phyloP scores from a whole-genome alignment of 805 yeast genomes.

The Cyberlindnera meyerae region DNA sequence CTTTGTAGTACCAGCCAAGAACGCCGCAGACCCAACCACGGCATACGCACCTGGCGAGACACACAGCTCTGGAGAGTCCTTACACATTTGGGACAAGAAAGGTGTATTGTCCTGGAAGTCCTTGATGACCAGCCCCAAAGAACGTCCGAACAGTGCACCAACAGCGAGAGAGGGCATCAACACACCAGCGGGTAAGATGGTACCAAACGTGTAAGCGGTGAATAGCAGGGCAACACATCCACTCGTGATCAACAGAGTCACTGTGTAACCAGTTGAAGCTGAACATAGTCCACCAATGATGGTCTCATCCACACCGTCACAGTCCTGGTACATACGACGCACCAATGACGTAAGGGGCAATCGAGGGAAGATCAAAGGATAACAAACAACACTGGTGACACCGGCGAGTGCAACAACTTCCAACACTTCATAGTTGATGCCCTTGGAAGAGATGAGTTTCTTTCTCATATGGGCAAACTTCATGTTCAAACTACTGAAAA shows the following conservation, averaged over 20 bases:
- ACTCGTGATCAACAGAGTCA: slow-evolving; percentile 14
- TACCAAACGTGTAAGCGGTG: slow-evolving; percentile 67
- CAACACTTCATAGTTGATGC: slow-evolving; percentile 31
- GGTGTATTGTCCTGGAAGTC: slow-evolving; percentile 37
- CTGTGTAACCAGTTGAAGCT: slow-evolving; percentile 4
- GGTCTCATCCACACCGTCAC: slow-evolving; percentile 31
- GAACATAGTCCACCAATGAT: slow-evolving; percentile 27
- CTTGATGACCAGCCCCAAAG: slow-evolving; percentile 49
- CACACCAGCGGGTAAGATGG: slow-evolving; percentile 64
- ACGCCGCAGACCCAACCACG: slow-evolving; percentile 82
- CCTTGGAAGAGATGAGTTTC: slow-evolving; percentile 16
- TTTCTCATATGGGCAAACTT: slow-evolving; percentile 34
- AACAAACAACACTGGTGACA: slow-evolving; percentile 50
- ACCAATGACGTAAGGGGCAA: slow-evolving; percentile 53
- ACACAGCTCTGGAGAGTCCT: slow-evolving; percentile 44
- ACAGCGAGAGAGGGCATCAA: slow-evolving; percentile 58
- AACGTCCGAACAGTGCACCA: slow-evolving; percentile 57
- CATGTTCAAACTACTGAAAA: slow-evolving; percentile 45
- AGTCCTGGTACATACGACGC: slow-evolving; percentile 65
- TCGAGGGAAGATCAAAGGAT: slow-evolving; percentile 49
- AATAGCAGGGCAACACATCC: slow-evolving; percentile 49
- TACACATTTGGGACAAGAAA: slow-evolving; percentile 34
- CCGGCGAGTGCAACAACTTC: slow-evolving; percentile 48
- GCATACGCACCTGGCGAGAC: slow-evolving; percentile 87
- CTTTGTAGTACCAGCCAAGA: slow-evolving; percentile 74